Base-by-base conservation (phyloP, 495 filamentous ascomycete genomes). In the Copromyces sp. region DNA sequence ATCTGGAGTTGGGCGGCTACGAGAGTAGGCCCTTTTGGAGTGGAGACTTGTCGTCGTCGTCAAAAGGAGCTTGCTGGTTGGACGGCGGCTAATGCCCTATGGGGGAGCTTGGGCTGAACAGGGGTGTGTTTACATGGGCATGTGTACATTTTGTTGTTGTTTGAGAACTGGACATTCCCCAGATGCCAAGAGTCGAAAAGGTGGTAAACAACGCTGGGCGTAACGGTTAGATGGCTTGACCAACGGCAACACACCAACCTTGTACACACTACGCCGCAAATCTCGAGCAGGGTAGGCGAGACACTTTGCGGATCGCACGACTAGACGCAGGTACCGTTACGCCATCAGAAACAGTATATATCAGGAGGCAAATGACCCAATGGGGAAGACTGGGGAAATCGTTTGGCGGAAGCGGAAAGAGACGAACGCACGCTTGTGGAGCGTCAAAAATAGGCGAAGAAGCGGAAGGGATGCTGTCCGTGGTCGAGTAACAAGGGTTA, bases 1-100 rank as follows among this genome's bases (percentile, higher is more conserved):
- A 80, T 86, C 79, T 84, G 82, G 78, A 82, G 81, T 74, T 74
- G 81, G 84, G 84, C 84, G 84, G 84, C 80, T 86, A 86, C 79
- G 71, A 78, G 78, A 79, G 68, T 39, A 17, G 80, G 72, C 77
- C 53, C 75, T 72, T 39, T 61, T 72, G 40, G 65, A 71, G 74
- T 76, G 76, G 76, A 75, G 74, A 74, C 70, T 71, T n/a, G 69
- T 71, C 45, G 41, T 37, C 44, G 72, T 37, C 44, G 72, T 41
- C 69, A 76, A 75, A 75, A 75, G 77, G 44, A 37, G 70, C 16
- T 38, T 40, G 42, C 40, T 72, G 78, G 72, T 76, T 73, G 77
- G 78, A 82, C 79, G 82, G 82, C 82, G 83, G 83, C 75, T 84
- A 84, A 79, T 69, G 69, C 74, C 72, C 76, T 72, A 75, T 42